Conservation (phyloP, 2,329 filamentous ascomycete genomes). For the Calonectria hongkongensis region DNA sequence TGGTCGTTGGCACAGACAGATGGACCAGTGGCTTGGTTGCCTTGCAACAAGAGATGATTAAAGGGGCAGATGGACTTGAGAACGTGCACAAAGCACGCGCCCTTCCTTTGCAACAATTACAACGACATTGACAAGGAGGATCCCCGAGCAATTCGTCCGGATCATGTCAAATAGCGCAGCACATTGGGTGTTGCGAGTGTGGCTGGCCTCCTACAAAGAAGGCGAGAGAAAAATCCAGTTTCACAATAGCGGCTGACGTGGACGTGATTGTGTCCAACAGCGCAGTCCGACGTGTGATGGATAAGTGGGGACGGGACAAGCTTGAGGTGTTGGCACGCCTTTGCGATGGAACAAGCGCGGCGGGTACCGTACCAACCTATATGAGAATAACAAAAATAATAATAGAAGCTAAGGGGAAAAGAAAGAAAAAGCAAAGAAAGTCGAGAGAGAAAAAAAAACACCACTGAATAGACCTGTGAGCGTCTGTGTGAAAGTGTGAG, state of each 20-base stretch:
- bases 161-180: conserved; percentile 12
- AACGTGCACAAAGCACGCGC: neutral
- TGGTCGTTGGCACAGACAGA: conserved; percentile 26
- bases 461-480: neutral
- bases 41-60: neutral
- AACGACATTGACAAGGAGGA: conserved; percentile 8
- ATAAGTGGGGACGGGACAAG: conserved; percentile 18
- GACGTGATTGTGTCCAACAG: conserved; percentile 45
- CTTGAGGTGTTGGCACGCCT: conserved; percentile 30
- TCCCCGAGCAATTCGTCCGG: neutral
- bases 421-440: neutral
- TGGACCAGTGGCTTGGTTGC: conserved; percentile 15
- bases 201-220: conserved; percentile 31
- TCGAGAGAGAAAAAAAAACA: neutral
- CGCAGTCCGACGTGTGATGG: conserved; percentile 6
- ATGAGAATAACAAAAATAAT: neutral
- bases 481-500: conserved; percentile 7
- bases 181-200: conserved; percentile 7
- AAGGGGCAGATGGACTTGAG: neutral
- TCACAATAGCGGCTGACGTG: conserved; percentile 49
- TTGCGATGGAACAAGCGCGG: conserved; percentile 18
- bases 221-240: conserved; percentile 37
- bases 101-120: neutral
- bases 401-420: neutral
- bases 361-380: neutral